These are phyloP conservation scores for Cercospora zeina DNA, from an alignment of 2,329 filamentous ascomycete species.

Conservation along the genomic window DNA sequence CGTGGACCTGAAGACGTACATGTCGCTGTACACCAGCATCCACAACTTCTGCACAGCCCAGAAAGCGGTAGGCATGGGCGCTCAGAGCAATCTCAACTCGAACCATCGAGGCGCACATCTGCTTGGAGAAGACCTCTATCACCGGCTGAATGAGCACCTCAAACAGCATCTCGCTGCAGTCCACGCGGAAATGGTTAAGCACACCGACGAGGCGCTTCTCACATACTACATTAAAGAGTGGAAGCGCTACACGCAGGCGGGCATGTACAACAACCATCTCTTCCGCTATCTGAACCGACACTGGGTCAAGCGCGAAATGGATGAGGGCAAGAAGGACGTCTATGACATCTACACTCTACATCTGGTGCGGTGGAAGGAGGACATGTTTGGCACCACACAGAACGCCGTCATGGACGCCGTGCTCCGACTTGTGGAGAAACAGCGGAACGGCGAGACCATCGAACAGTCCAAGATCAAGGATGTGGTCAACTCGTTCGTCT, in stretches of 20 bases:
- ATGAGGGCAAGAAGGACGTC: conserved; percentile 96
- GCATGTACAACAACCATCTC: conserved; percentile 95
- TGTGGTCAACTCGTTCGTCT: conserved; percentile 93
- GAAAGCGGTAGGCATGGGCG: conserved; percentile 68
- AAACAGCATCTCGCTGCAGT: conserved; percentile 72
- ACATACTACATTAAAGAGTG: conserved; percentile 95
- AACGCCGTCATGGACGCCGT: conserved; percentile 93
- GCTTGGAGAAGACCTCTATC: conserved; percentile 92
- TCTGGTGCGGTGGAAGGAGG: conserved; percentile 89
- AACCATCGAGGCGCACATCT: conserved; percentile 83
- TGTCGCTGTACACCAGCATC: conserved; percentile 95
- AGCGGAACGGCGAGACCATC: conserved; percentile 95
- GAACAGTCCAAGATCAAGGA: conserved; percentile 96
- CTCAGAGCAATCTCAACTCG: conserved; percentile 49
- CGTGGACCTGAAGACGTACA: conserved; percentile 94
- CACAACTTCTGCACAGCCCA: conserved; percentile 99
- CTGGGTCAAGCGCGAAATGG: conserved; percentile 98
- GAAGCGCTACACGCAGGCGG: conserved; percentile 91
- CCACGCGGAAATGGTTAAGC: conserved; percentile 69
- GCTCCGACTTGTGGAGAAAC: conserved; percentile 91
- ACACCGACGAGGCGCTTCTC: conserved; percentile 86
- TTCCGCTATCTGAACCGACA: conserved; percentile 96
- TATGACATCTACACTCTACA: conserved; percentile 98
- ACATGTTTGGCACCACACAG: conserved; percentile 82
- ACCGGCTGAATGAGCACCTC: conserved; percentile 84